Base-by-base conservation (phyloP, 805 yeast genomes). In the Candida wancherniae region DNA sequence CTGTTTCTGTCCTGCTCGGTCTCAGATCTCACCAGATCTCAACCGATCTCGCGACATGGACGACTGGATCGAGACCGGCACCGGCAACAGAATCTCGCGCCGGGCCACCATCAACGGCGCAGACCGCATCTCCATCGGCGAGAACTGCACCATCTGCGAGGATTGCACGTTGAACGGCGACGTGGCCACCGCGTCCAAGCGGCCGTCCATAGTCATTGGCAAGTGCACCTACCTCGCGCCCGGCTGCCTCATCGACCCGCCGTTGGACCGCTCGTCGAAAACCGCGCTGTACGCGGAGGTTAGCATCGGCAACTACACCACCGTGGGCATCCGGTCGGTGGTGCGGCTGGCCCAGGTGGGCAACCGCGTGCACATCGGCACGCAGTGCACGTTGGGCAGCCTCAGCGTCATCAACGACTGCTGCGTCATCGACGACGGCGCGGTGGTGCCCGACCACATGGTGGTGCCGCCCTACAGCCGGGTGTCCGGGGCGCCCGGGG, bases 381-480 rank as follows among this genome's bases (percentile, higher is more conserved):
- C 38, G 1, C 40, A 55, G 19, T 71, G 76, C 36, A 31, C 37
- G 0, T 37, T 75, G 10, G 59, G 51, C 1, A 51, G 58, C 23
- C 43, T 57, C 15, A 54, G 67, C 6, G 55, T 66, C 1, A 50
- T 76, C 9, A 64, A 72, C 44, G 83, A 75, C 29, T 71, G 79
- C 44, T 71, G 76, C 33, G 38, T 71, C 3, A 56, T 76, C 3
- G 60, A 63, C 14, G 53, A 59, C 29, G 63, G 63, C 9, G 58
- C 71, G 0, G 37, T 42, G 3, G 40, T 76, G 2, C 75, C 77
- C 0, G 53, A 61, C 2, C 58, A 56, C 10, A 50, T 51, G 36
- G 63, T 68, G 15, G 57, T 75, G n/a, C 77, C 81, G 3, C 75
- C 80, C 0, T 75, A 64, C 39, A 61, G 73, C 21, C 52, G 61